Evolutionary conservation across 805 yeast genomes (phyloP), one percentile per base, ranked within the genome.

Genomic region (Teunomyces cretensis): DNA sequence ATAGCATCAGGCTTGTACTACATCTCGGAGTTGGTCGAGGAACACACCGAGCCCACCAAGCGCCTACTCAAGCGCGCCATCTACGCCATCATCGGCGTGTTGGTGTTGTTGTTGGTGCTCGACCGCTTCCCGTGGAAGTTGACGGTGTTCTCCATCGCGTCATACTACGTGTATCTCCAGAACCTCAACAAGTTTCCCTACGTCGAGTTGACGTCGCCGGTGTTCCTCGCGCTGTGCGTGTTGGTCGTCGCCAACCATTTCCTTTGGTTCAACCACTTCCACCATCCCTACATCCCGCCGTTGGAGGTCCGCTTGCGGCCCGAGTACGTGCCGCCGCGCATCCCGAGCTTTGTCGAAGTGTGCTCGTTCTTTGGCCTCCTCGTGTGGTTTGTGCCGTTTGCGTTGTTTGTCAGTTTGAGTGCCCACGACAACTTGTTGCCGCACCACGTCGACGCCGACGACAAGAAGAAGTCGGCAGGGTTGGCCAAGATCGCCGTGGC

Each of bases 311-410:
- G 86, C 54, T 69, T 84, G 57, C 74, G 69, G 52, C 76, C 87
- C 40, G 74, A 75, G 40, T 84, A 82, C 57, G 66, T 66, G 16
- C 79, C 87, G 39, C 86, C 86, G 11, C 78, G 80, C 38, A 78
- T 88, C 43, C 96, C 96, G 1, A 75, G 86, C 9, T 92, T 92
- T 59, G 74, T 90, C 1, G 96, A 94, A 61, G 88, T 94, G 3
- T 88, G 97, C n/a, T 86, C 97, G 2, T 94, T 94, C 64, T 91
- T 94, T 61, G 99, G 97, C 1, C 67, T 94, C 33, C 84, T 94
- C 56, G 83, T 94, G 14, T 94, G 99, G 99, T 76, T 92, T 47
- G 79, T 94, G 24, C 99, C 99, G 28, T 89, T 94, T 63, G 84
- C 96, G 3, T 73, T 94, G 46, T 92, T 94, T 64, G 92, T 94